Evolutionary conservation across 2,329 filamentous ascomycete genomes (phyloP), one percentile per base, ranked within the genome.

Genomic region (Chaetomium olivaceum): DNA sequence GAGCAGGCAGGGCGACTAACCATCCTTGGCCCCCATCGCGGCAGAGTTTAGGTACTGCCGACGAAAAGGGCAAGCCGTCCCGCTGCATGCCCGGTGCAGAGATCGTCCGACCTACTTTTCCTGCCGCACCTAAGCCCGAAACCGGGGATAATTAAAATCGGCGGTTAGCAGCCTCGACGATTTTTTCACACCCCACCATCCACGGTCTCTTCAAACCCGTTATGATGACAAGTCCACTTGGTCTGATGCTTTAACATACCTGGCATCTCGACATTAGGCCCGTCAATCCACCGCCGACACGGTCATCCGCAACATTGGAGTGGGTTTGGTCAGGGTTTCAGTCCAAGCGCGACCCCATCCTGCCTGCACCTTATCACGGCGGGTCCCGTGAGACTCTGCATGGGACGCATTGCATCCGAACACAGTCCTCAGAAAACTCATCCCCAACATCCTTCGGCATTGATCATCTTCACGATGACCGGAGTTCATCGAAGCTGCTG

Each of bases 21-120:
- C 8, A 7, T 27, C 21, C 31, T 6, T 21, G n/a, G 39, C 27
- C 62, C 33, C 14, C 11, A 29, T 63, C 19, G 46, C 19, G 46
- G 33, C 31, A 60, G 21, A 21, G 50, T 50, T 39, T 39, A n/a
- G 62, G 14, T 56, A 19, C 48, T 21, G 1, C 39, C 50, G 43
- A 51, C 62, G 16, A 60, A 50, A 60, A 27, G 14, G 51, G 57
- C 29, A 64, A 64, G 48, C 62, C 62, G 62, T 39, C 7, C 25
- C 19, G 48, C 62, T 60, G 51, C 48, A 56, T 39, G 29, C 51
- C 21, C 39, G 39, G 39, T 29, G 25, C 39, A 56, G 50, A 60
- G 39, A 61, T 55, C 46, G 50, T 36, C 57, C 51, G 36, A 39
- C 8, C 39, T 11, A 7, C 3, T 36, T 46, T 48, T 2, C 21